phyloP scores from a whole-genome alignment of 2,329 filamentous ascomycete species.

The Alternaria infectoria region DNA sequence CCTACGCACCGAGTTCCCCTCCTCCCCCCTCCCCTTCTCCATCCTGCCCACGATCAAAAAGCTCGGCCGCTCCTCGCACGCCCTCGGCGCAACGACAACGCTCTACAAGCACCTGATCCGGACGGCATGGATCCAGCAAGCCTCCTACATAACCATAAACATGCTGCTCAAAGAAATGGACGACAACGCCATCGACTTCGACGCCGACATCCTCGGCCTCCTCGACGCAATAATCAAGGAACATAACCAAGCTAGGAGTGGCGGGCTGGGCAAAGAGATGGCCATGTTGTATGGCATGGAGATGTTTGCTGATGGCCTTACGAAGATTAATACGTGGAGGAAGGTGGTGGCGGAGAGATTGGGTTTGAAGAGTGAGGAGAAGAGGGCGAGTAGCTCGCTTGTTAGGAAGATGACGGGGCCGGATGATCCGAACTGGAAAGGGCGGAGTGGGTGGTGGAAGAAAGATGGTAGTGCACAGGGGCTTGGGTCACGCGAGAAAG shows the following conservation, averaged over 20 bases:
- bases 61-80: constrained; percentile 72
- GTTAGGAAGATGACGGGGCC: neutral
- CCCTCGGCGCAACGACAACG: constrained; percentile 71
- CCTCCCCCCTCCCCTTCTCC: constrained; percentile 65
- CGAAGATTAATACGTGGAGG: constrained; percentile 42
- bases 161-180: constrained; percentile 70
- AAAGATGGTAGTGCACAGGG: neutral
- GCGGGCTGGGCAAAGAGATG: constrained; percentile 33
- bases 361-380: constrained; percentile 20
- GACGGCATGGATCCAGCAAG: constrained; percentile 66
- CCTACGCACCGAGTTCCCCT: constrained; percentile 64
- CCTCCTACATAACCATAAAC: constrained; percentile 63
- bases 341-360: constrained; percentile 35
- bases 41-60: constrained; percentile 72
- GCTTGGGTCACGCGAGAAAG: neutral
- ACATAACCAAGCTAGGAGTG: constrained; percentile 25
- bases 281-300: constrained; percentile 46
- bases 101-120: constrained; percentile 73
- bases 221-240: constrained; percentile 46
- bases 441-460: neutral
- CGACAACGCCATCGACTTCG: constrained; percentile 64
- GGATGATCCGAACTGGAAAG: neutral
- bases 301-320: constrained; percentile 36
- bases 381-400: neutral
- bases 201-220: constrained; percentile 54